Percentiles rank a stretch among this genome's conserved stretches.
Conservation (phyloP, 768 basidiomycete genomes). For the Boletus huronensis region DNA sequence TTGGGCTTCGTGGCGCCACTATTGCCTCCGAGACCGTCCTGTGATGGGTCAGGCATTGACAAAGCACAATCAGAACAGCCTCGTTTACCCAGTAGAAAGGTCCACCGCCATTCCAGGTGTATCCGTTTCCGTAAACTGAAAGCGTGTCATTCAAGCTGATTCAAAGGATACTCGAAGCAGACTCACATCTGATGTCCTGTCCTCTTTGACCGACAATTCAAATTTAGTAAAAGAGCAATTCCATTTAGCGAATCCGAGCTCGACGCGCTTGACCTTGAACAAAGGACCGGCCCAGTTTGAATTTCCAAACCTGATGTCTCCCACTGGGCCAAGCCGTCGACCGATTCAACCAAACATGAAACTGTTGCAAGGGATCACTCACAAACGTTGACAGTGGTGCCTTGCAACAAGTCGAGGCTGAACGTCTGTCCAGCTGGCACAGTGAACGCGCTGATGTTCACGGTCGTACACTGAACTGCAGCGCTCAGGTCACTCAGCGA, state of each 20-base stretch:
- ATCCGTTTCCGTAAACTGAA: conserved; percentile 39
- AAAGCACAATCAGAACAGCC: too few relatives aligned
- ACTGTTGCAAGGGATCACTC: conserved; percentile 19
- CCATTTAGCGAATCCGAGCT: background rate
- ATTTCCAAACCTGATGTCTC: conserved; percentile 56
- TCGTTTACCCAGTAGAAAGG: conserved; percentile 40
- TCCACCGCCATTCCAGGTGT: conserved; percentile 42
- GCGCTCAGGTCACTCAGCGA: conserved; percentile 47
- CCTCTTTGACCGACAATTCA: conserved; percentile 36
- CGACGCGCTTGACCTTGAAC: conserved; percentile 45
- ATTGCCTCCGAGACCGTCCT: conserved; percentile 27
- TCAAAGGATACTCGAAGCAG: background rate
- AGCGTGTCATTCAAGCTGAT: background rate
- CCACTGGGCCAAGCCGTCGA: conserved; percentile 36
- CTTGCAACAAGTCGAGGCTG: conserved; percentile 41
- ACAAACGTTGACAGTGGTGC: conserved; percentile 60
- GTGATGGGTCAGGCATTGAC: background rate
- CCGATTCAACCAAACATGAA: background rate
- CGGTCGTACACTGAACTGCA: conserved; percentile 54
- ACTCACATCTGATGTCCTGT: conserved; percentile 45
- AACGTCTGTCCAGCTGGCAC: conserved; percentile 54
- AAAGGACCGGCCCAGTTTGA: conserved; percentile 51
- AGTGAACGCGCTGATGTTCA: conserved; percentile 54
- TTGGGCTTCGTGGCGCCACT: conserved; percentile 19
- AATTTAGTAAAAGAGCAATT: background rate